These are phyloP conservation scores for Cytauxzoon felis DNA, from an alignment of 169 alveolate species.

Conservation along the genomic window DNA sequence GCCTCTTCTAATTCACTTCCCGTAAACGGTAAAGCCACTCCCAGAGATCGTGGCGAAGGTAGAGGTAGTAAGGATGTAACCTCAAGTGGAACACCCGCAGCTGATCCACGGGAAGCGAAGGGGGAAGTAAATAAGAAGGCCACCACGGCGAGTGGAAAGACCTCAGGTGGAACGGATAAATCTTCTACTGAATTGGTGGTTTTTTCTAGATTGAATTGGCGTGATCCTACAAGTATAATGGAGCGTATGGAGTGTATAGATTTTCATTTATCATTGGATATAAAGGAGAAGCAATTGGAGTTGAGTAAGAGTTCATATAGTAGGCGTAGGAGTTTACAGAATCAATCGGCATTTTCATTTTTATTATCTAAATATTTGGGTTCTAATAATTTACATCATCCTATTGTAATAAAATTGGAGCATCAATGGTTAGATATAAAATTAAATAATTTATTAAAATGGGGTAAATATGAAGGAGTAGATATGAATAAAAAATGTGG, in stretches of 20 bases:
- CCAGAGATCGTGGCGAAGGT: no score
- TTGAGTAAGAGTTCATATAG: slow-evolving; percentile 19
- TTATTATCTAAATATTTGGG: slow-evolving; percentile 62
- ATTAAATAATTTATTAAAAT: slow-evolving; percentile 3
- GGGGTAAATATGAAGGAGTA: no score
- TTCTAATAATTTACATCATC: slow-evolving; percentile 72
- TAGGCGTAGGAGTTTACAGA: slow-evolving; percentile 54
- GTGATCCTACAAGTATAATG: slow-evolving; percentile 40
- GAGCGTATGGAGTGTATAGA: slow-evolving; percentile 51
- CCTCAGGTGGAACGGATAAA: slow-evolving; percentile 8
- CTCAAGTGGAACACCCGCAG: no score
- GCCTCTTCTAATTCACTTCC: no score
- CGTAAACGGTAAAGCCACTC: no score
- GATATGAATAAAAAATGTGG: slow-evolving; percentile 11
- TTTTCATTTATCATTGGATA: slow-evolving; percentile 16
- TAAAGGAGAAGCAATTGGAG: slow-evolving; percentile 25
- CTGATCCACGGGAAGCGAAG: no score
- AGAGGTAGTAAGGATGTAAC: no score
- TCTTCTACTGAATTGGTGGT: slow-evolving; percentile 1
- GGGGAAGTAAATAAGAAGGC: no score
- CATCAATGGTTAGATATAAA: slow-evolving; percentile 62
- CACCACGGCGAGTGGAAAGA: not conserved
- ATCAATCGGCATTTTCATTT: slow-evolving; percentile 51
- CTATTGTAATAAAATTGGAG: slow-evolving; percentile 68
- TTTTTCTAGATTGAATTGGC: slow-evolving; percentile 16